Evolutionary conservation across 139 green algal species (phyloP).

Genomic region (Dunaliella sp.): DNA sequence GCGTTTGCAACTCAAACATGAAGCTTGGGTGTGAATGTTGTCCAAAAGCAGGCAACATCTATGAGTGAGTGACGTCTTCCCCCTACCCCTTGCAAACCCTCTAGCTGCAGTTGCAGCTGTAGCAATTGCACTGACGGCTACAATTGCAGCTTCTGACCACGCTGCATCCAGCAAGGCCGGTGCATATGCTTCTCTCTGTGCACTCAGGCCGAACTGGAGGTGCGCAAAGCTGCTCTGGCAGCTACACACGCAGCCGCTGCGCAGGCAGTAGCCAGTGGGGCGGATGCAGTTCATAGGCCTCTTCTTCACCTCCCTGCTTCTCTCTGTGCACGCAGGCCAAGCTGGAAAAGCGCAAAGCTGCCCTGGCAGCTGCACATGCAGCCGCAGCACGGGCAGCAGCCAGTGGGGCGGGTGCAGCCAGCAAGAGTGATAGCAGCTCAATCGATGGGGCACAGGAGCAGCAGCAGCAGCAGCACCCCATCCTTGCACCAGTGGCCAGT

Average conservation of each 20-base stretch:
- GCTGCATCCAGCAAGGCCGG: too few relatives aligned
- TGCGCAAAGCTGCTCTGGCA: neutral
- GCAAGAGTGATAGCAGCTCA: neutral
- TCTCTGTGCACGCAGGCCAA: neutral
- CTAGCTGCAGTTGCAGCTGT: too few relatives aligned
- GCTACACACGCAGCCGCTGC: neutral
- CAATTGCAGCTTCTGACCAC: too few relatives aligned
- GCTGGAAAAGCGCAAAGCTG: conserved; percentile 10
- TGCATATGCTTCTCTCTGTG: neutral
- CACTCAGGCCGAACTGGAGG: neutral
- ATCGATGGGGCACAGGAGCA: neutral
- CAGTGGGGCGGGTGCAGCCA: neutral
- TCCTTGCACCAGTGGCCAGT: neutral
- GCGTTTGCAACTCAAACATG: too few relatives aligned
- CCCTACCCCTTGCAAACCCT: too few relatives aligned
- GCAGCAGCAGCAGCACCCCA: neutral
- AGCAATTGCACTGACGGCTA: too few relatives aligned
- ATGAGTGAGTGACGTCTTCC: too few relatives aligned
- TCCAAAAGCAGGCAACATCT: too few relatives aligned
- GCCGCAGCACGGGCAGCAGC: neutral
- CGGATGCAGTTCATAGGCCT: too few relatives aligned
- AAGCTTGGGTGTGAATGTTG: too few relatives aligned
- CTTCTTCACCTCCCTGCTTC: too few relatives aligned
- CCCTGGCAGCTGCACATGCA: neutral
- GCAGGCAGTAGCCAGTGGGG: too few relatives aligned